A percentile compares a stretch with the other conserved stretches of the same genome.
phyloP scores from a whole-genome alignment of 345 rosid genomes.

The Eutrema yunnanense region DNA sequence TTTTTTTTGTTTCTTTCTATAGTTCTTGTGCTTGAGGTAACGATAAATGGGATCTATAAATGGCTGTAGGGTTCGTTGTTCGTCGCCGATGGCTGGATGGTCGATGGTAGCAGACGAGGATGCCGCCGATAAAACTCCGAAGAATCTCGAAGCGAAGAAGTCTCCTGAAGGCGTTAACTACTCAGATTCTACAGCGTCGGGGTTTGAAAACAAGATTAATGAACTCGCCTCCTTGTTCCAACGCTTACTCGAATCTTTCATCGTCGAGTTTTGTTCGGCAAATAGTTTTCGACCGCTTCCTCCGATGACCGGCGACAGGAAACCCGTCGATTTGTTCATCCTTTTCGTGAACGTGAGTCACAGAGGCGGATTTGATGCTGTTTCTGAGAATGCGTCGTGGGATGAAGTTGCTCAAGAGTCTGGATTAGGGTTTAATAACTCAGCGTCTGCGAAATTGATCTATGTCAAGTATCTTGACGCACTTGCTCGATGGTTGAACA shows the following conservation, averaged over 20 bases:
- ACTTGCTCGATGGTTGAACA: constrained; percentile 41
- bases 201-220: constrained; percentile 5
- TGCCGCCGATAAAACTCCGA: constrained; percentile 23
- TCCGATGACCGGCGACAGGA: constrained; percentile 54
- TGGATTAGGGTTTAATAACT: constrained; percentile 33
- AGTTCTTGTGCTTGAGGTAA: not conserved
- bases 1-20: not conserved
- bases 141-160: constrained; percentile 5
- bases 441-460: constrained; percentile 38
- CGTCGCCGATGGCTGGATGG: constrained; percentile 45
- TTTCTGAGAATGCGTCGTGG: constrained; percentile 43
- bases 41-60: constrained; percentile 16
- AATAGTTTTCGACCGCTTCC: constrained; percentile 33
- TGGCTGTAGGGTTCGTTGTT: constrained; percentile 35
- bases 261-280: constrained; percentile 21
- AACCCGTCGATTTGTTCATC: constrained; percentile 42
- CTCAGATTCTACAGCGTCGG: constrained; percentile 3
- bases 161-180: not conserved
- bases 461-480: constrained; percentile 47
- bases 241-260: constrained; percentile 26
- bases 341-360: constrained; percentile 44
- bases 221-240: constrained; percentile 27
- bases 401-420: constrained; percentile 43
- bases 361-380: constrained; percentile 43
- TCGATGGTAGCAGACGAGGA: constrained; percentile 34